phyloP scores from a whole-genome alignment of 2,329 filamentous ascomycete genomes.

The Ophiostoma fasciatum region DNA sequence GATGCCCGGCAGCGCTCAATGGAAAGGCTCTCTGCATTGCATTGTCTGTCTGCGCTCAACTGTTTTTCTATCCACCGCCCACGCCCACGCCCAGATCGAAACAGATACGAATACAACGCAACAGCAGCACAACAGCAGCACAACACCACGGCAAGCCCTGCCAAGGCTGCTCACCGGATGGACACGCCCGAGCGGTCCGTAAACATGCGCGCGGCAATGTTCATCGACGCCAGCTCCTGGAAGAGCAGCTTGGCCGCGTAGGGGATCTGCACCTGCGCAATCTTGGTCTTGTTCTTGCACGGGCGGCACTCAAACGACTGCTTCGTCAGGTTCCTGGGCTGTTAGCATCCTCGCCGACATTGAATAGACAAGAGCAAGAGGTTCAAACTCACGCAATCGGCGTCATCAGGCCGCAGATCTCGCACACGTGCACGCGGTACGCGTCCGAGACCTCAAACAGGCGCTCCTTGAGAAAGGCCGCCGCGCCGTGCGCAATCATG shows the following conservation, averaged over 20 bases:
- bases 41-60: not conserved
- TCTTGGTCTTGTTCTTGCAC: slow-evolving; percentile 98
- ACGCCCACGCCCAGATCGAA: not conserved
- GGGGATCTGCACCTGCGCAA: slow-evolving; percentile 93
- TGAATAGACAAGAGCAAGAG: not conserved
- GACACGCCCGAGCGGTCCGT: slow-evolving; percentile 68
- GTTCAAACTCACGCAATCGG: slow-evolving; percentile 75
- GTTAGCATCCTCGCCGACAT: slow-evolving; percentile 23
- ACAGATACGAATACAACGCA: not conserved
- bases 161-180: slow-evolving; percentile 35
- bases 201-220: slow-evolving; percentile 95
- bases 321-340: slow-evolving; percentile 70
- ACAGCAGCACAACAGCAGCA: not conserved
- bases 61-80: too few relatives aligned
- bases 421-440: slow-evolving; percentile 95
- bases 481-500: slow-evolving; percentile 99
- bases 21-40: too few relatives aligned
- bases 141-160: not conserved
- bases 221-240: slow-evolving; percentile 97
- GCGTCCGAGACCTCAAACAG: slow-evolving; percentile 96
- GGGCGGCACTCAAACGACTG: slow-evolving; percentile 92
- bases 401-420: slow-evolving; percentile 97
- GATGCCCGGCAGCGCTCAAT: too few relatives aligned
- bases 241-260: slow-evolving; percentile 97
- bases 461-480: slow-evolving; percentile 91